Percentiles rank a stretch among this genome's conserved stretches.
These are phyloP conservation scores for Ophiostoma ulmi DNA, from an alignment of 2,329 filamentous ascomycete genomes.

Conservation along the genomic window DNA sequence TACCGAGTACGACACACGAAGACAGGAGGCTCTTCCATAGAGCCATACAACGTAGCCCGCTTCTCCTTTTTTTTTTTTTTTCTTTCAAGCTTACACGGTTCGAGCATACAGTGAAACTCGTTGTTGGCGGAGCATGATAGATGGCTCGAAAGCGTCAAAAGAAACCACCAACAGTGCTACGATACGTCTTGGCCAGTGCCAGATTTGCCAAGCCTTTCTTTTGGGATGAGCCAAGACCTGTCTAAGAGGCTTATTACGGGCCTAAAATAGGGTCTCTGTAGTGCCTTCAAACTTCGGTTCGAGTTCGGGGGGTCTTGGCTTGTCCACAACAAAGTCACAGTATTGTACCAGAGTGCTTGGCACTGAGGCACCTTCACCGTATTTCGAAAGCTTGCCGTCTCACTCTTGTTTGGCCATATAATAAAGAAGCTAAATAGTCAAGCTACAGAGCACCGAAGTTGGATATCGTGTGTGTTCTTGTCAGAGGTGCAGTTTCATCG, in stretches of 20 bases:
- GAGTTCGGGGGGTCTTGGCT: not conserved
- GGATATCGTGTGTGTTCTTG: no score
- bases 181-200: constrained; percentile 5
- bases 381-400: not conserved
- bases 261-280: not conserved
- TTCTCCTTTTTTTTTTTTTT: not conserved
- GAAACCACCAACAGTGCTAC: constrained; percentile 4
- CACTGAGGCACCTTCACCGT: not conserved
- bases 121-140: not conserved
- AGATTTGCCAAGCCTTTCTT: not conserved
- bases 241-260: not conserved
- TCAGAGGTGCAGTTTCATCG: no score
- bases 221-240: constrained; percentile 1
- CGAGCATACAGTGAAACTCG: not conserved
- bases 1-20: not conserved
- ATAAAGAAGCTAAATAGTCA: not conserved
- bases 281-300: not conserved
- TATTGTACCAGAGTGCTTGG: constrained; percentile 3
- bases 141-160: not conserved
- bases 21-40: not conserved
- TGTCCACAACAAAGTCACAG: constrained; percentile 4
- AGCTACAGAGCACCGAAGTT: no score
- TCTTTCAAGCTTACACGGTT: not conserved
- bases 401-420: not conserved
- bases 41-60: not conserved